A percentile compares a stretch with the other conserved stretches of the same genome.
Conservation (phyloP, 2,329 filamentous ascomycete genomes). For the Aaosphaeria pasadenensis region DNA sequence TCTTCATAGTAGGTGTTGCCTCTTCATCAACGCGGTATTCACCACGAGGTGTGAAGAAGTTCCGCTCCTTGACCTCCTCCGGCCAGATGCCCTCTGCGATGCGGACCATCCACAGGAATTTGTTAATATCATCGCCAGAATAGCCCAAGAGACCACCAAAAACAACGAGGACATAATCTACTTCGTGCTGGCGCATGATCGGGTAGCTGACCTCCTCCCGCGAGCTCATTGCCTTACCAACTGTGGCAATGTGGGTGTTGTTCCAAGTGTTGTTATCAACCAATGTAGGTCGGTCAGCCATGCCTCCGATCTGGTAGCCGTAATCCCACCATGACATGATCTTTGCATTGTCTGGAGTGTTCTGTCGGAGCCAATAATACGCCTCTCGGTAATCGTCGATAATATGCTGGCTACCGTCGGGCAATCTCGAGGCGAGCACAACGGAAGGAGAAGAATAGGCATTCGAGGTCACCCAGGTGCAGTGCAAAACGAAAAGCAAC, state of each 20-base stretch:
- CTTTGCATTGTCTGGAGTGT: slow-evolving; percentile 91
- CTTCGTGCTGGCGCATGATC: slow-evolving; percentile 97
- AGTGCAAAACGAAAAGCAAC: slow-evolving; percentile 91
- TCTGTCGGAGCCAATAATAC: slow-evolving; percentile 98
- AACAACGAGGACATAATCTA: slow-evolving; percentile 97
- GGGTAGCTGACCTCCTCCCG: slow-evolving; percentile 97
- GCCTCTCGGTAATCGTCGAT: slow-evolving; percentile 99
- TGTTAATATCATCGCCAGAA: slow-evolving; percentile 98
- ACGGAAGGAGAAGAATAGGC: slow-evolving; percentile 98
- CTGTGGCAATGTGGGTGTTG: slow-evolving; percentile 98
- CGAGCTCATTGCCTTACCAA: slow-evolving; percentile 98
- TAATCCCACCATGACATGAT: slow-evolving; percentile 99
- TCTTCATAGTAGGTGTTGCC: slow-evolving; percentile 95
- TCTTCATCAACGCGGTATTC: slow-evolving; percentile 94
- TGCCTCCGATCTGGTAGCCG: slow-evolving; percentile 98
- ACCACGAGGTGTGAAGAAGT: slow-evolving; percentile 90
- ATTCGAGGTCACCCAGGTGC: slow-evolving; percentile 99
- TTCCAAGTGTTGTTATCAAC: slow-evolving; percentile 99
- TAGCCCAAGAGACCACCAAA: slow-evolving; percentile 96
- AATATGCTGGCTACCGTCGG: slow-evolving; percentile 95
- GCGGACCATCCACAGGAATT: slow-evolving; percentile 99
- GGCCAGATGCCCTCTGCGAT: slow-evolving; percentile 99
- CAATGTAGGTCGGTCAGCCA: slow-evolving; percentile 94
- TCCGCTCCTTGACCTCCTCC: slow-evolving; percentile 95
- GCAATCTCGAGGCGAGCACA: slow-evolving; percentile 85